Evolutionary conservation across 106 monocot genomes (phyloP).

Genomic region (Dioscorea dumetorum): DNA sequence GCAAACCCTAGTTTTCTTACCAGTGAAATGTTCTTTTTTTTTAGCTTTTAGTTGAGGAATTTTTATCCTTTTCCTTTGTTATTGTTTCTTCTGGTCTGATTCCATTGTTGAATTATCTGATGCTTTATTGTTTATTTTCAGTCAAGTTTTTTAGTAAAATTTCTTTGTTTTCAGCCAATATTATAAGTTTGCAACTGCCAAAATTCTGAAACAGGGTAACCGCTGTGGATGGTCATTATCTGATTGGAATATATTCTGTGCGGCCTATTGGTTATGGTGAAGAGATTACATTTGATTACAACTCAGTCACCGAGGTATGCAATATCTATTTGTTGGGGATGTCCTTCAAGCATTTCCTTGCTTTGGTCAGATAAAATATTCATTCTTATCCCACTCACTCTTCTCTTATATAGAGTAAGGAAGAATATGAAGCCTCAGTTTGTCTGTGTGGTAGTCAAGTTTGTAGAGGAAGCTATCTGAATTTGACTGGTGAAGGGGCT

Average conservation of each 20-base stretch:
- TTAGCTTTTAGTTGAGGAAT: too few species aligned
- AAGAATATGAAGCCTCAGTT: conserved; percentile 97
- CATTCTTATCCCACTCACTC: not conserved
- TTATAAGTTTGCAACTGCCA: too few species aligned
- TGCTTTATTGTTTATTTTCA: too few species aligned
- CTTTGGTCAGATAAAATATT: conserved; percentile 6
- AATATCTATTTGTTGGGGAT: too few species aligned
- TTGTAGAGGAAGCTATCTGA: conserved; percentile 96
- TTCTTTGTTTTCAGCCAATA: too few species aligned
- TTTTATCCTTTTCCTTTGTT: too few species aligned
- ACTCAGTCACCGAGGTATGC: conserved; percentile 62
- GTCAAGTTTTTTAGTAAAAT: too few species aligned
- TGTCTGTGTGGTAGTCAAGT: conserved; percentile 96
- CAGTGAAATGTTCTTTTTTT: too few species aligned
- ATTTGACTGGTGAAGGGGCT: conserved; percentile 86
- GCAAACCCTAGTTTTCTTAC: too few species aligned
- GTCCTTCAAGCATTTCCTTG: conserved; percentile 3
- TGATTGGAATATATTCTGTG: conserved; percentile 92
- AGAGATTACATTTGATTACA: conserved; percentile 99
- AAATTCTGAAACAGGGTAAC: conserved; percentile 58
- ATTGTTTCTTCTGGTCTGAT: too few species aligned
- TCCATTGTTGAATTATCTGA: too few species aligned
- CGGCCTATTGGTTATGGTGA: conserved; percentile 87
- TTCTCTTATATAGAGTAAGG: conserved; percentile 77
- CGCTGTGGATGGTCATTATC: conserved; percentile 98